Evolutionary conservation across 78 protist genomes (phyloP).

Genomic region (Bodo saltans): DNA sequence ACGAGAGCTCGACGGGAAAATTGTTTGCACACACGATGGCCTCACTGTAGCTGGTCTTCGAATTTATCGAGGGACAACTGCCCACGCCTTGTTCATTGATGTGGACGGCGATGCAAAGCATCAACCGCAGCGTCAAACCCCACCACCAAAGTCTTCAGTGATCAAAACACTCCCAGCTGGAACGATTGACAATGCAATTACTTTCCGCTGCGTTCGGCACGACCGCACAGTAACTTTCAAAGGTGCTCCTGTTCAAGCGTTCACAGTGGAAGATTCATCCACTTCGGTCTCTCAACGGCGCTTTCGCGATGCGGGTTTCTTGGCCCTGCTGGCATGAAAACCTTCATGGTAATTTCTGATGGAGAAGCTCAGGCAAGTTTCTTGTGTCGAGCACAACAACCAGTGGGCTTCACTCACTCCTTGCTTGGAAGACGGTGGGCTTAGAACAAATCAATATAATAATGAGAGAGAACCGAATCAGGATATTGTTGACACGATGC

Average conservation of each 20-base stretch:
- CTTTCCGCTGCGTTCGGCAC: background rate
- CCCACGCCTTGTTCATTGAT: background rate
- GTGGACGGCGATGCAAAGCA: background rate
- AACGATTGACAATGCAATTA: background rate
- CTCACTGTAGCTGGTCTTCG: background rate
- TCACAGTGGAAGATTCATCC: background rate
- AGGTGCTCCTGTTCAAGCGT: background rate
- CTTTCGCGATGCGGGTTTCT: no score
- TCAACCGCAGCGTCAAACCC: background rate
- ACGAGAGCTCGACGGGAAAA: background rate
- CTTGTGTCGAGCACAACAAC: no score
- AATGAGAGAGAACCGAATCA: no score
- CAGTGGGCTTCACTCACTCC: no score
- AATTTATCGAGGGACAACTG: background rate
- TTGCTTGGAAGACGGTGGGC: no score
- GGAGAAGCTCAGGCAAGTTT: no score
- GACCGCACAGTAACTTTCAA: background rate
- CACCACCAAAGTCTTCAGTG: background rate
- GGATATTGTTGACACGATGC: no score
- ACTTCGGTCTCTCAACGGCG: no score
- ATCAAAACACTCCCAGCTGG: background rate
- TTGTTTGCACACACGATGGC: background rate
- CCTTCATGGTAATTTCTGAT: no score
- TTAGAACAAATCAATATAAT: no score
- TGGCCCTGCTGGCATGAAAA: no score